Evolutionary conservation across 2,329 filamentous ascomycete genomes (phyloP).

Genomic region (Colletotrichum echinochloae): DNA sequence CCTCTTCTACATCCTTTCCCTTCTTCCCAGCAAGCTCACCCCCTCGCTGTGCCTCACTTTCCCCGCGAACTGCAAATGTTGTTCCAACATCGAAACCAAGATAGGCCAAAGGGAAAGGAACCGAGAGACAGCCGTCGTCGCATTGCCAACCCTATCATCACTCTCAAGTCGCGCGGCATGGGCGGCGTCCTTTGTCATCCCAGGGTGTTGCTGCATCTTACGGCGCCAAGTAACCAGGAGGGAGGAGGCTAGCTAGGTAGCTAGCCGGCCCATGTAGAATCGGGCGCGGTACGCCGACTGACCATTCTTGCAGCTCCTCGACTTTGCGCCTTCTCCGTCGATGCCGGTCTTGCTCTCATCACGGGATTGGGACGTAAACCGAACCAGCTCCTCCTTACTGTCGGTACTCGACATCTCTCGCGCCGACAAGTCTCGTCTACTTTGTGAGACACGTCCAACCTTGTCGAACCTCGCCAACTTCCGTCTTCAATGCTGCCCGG

Average conservation of each 20-base stretch:
- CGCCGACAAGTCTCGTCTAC: background rate
- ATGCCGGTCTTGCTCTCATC: background rate
- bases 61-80: background rate
- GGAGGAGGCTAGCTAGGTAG: background rate
- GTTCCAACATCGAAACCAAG: background rate
- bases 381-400: no score
- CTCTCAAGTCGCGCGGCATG: background rate
- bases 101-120: background rate
- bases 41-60: background rate
- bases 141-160: background rate
- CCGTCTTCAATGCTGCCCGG: slow-evolving; percentile 21
- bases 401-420: background rate
- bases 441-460: slow-evolving; percentile 25
- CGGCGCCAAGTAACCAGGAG: slow-evolving; percentile 24
- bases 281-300: slow-evolving; percentile 8
- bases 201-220: slow-evolving; percentile 9
- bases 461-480: slow-evolving; percentile 24
- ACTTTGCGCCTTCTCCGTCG: slow-evolving; percentile 1
- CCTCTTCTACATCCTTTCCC: background rate
- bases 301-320: background rate
- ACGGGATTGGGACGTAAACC: background rate
- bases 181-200: background rate
- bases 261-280: background rate
- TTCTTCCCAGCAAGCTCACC: background rate
- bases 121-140: background rate